phyloP scores from a whole-genome alignment of 371 early-diverging fungal genomes.

The Nematocida homosporus region DNA sequence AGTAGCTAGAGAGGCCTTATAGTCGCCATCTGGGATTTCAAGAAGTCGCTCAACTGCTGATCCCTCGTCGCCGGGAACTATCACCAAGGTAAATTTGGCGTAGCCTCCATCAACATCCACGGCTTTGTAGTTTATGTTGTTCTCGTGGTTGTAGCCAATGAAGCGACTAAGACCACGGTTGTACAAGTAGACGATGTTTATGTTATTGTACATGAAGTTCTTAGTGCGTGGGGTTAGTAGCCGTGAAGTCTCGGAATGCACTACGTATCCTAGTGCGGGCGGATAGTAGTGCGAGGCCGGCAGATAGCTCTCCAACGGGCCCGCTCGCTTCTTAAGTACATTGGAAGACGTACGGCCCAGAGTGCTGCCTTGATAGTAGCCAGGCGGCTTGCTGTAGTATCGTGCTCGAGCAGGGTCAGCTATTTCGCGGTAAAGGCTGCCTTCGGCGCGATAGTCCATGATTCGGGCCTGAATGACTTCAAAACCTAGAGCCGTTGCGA shows the following conservation, averaged over 20 bases:
- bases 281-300: not conserved
- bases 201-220: constrained; percentile 11
- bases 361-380: not conserved
- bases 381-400: not conserved
- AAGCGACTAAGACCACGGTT: constrained; percentile 25
- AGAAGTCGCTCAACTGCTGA: not conserved
- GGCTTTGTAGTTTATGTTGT: not conserved
- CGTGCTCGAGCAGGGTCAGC: too few species aligned
- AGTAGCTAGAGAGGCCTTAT: too few species aligned
- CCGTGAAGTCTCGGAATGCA: too few species aligned
- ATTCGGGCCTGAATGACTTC: too few species aligned
- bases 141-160: not conserved
- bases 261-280: too few species aligned
- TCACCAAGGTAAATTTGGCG: not conserved
- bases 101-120: not conserved
- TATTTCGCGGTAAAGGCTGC: too few species aligned
- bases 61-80: not conserved
- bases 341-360: not conserved
- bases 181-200: constrained; percentile 32
- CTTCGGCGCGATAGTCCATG: too few species aligned
- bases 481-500: too few species aligned
- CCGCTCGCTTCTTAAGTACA: not conserved
- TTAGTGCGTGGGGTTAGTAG: not conserved
- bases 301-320: not conserved
- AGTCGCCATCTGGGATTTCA: not conserved